Evolutionary conservation across 805 yeast genomes (phyloP), one percentile per base, ranked within the genome.

Genomic region (Ogataea paradorogensis): DNA sequence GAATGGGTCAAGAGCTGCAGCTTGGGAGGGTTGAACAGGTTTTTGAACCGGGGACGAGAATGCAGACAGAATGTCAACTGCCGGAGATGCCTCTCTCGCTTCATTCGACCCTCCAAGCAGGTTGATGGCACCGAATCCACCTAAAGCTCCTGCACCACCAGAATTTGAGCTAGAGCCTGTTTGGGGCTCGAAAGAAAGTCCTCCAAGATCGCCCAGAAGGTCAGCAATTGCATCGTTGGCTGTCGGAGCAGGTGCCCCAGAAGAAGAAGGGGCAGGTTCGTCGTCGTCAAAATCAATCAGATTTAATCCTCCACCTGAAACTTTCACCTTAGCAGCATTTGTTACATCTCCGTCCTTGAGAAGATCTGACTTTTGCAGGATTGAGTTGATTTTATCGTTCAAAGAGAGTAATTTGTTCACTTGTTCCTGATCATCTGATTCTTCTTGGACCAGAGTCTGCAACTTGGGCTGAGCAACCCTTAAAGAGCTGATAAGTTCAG

Each of bases 401-500:
- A 93, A 69, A 25, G 69, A 70, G 37, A 86, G 68, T 38, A 93
- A 65, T 43, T 78, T 80, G 35, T 69, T 71, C 25, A 87, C 84
- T 35, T 67, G 77, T 30, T 69, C 79, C 55, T 81, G 85, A 46
- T 80, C 79, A 16, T 79, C 81, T 26, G 76, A 74, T 54, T 87
- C 95, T 55, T 88, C 95, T 53, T 78, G 83, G 45, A 87, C 78
- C 52, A 93, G 84, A 52, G 82, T 83, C 59, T 84, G 84, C 50
- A 93, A 76, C 53, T 84, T 88, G 28, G 97, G 96, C 56, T 82
- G 89, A 22, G 96, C 80, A 33, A 80, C 80, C 60, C 85, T 90
- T 51, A 93, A 70, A 2, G 95, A 72, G 31, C 80, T 72, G 53
- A 80, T 85, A 41, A 93, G 71, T 53, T 93, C 98, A 33, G 73